Base-by-base conservation (phyloP, 805 yeast species). In the Pichia heedii region DNA sequence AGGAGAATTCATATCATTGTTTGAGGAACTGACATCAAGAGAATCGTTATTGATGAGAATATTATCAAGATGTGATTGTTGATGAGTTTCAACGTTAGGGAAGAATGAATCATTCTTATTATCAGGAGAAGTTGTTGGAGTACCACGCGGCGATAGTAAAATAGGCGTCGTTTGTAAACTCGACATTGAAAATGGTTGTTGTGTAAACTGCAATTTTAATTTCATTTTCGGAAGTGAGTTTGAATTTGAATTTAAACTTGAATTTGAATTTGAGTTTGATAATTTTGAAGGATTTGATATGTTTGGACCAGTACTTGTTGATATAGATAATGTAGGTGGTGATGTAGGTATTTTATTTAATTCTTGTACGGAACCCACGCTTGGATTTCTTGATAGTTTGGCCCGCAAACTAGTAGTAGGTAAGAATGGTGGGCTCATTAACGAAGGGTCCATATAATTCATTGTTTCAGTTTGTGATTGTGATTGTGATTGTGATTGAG, bases 71-170 rank as follows among this genome's bases (percentile, higher is more conserved):
- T 41, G 50, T 2, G 54, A 36, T 16, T 41, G 36, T 11, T 40
- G 32, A 8, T 19, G 15, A 12, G 24, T 21, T 24, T 44, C 47
- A 41, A 40, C 33, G 21, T 33, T 34, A 2, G 49, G 35, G 12
- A 39, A 34, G n/a, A 20, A 21, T 15, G 36, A 24, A 35, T 37
- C 43, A 6, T 22, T 16, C 13, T 22, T 32, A n/a, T 26, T 29
- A n/a, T 36, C 34, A 10, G 65, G 63, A 4, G 63, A 58, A 1
- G 60, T 45, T 11, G 43, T 26, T 3, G 65, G 65, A 0, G 65
- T 57, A 2, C 62, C 62, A 27, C 54, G 56, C 7, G 65, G 65
- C 15, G 63, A 60, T 15, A 60, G 39, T 13, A 60, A 40, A 15
- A 60, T 58, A 3, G 62, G 61, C 0, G 57, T 54, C 1, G 54